phyloP scores from a whole-genome alignment of 306 rosid species.

The Medicago lupulina region DNA sequence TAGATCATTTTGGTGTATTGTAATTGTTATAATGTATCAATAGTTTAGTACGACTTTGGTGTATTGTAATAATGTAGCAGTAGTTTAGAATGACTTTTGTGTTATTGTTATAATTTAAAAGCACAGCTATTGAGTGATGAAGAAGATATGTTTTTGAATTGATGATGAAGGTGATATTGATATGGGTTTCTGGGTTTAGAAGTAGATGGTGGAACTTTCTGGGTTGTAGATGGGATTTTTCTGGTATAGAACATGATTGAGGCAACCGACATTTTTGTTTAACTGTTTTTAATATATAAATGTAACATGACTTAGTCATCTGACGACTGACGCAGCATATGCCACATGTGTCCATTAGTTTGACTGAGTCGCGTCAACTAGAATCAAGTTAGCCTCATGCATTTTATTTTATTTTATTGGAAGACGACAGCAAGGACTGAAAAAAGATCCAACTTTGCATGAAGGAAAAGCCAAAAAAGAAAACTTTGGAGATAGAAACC shows the following conservation, averaged over 20 bases:
- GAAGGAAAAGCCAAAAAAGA: no score
- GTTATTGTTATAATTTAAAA: no score
- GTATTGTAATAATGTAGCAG: no score
- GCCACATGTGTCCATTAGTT: neutral
- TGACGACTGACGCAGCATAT: neutral
- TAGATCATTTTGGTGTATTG: no score
- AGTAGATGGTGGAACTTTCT: neutral
- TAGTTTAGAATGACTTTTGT: no score
- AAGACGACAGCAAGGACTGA: neutral
- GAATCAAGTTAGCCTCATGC: neutral
- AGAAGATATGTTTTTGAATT: neutral
- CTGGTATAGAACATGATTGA: neutral
- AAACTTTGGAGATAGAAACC: neutral
- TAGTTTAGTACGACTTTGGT: no score
- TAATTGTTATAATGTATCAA: no score
- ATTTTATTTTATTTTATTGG: neutral
- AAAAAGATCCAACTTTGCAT: no score
- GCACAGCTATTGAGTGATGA: neutral
- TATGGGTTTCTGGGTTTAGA: no score
- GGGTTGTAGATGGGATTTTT: neutral
- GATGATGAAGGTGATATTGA: neutral
- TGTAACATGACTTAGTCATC: neutral
- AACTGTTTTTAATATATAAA: neutral
- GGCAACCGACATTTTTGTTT: neutral
- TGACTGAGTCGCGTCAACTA: neutral